Evolutionary conservation across 768 basidiomycete genomes (phyloP).

Genomic region (Trametes coccinea): DNA sequence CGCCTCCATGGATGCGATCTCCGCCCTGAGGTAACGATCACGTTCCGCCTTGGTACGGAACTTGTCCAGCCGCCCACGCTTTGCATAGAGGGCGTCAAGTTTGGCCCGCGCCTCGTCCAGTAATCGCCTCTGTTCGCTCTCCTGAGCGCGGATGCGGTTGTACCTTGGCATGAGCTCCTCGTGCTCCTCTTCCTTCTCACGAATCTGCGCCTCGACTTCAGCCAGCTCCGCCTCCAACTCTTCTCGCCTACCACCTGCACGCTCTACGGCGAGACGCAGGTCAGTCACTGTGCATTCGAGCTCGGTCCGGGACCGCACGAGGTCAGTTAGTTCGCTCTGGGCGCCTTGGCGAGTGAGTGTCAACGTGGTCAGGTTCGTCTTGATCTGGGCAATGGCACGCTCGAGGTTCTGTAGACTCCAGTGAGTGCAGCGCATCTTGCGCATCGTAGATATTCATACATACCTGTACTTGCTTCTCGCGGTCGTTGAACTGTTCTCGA

Average conservation of each 20-base stretch:
- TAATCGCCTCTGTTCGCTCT: slow-evolving; percentile 56
- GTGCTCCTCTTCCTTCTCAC: slow-evolving; percentile 60
- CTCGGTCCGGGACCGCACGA: slow-evolving; percentile 81
- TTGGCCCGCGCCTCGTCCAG: slow-evolving; percentile 76
- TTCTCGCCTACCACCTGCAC: slow-evolving; percentile 63
- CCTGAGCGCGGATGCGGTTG: slow-evolving; percentile 54
- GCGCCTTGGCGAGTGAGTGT: slow-evolving; percentile 70
- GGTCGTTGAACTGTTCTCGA: slow-evolving; percentile 75
- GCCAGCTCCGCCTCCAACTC: slow-evolving; percentile 66
- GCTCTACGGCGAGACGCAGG: slow-evolving; percentile 63
- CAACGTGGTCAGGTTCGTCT: slow-evolving; percentile 71
- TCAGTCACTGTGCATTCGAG: slow-evolving; percentile 83
- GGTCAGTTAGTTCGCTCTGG: slow-evolving; percentile 83
- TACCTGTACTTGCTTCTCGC: slow-evolving; percentile 87
- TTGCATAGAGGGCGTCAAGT: slow-evolving; percentile 77
- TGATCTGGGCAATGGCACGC: slow-evolving; percentile 64
- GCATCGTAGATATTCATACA: slow-evolving; percentile 22
- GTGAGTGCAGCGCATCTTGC: neutral
- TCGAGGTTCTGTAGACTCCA: slow-evolving; percentile 61
- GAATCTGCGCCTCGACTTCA: slow-evolving; percentile 59
- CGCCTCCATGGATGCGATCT: slow-evolving; percentile 68
- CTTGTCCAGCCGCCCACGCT: slow-evolving; percentile 85
- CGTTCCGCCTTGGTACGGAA: slow-evolving; percentile 84
- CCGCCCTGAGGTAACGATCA: slow-evolving; percentile 78
- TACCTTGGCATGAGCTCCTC: slow-evolving; percentile 69